Percentiles rank a stretch among this genome's conserved stretches.
Conservation (phyloP, 129 eudicot genomes). For the Pseudognaphalium luteoalbum region DNA sequence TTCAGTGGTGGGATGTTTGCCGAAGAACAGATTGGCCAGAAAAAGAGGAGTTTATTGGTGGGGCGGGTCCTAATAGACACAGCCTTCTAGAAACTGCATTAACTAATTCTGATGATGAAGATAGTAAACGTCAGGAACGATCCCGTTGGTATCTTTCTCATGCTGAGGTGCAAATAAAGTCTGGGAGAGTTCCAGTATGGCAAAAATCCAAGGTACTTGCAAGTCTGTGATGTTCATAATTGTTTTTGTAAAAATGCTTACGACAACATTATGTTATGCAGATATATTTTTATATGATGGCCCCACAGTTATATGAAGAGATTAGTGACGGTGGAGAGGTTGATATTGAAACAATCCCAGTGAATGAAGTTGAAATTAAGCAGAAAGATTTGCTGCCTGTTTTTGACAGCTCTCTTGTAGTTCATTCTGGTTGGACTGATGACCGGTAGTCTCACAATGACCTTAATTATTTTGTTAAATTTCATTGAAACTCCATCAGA, state of each 20-base stretch:
- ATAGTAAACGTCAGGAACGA: conserved; percentile 52
- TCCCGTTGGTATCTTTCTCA: conserved; percentile 74
- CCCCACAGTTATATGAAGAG: conserved; percentile 32
- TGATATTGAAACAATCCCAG: conserved; percentile 68
- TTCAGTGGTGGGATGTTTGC: conserved; percentile 98
- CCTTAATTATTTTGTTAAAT: conserved; percentile 5
- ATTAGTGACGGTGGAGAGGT: conserved; percentile 55
- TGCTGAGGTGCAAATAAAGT: conserved; percentile 90
- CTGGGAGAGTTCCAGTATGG: conserved; percentile 81
- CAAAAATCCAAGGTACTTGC: conserved; percentile 81
- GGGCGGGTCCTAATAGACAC: conserved; percentile 35
- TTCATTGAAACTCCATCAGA: not conserved
- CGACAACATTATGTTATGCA: conserved; percentile 24
- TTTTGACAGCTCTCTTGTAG: conserved; percentile 56
- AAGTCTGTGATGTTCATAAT: conserved; percentile 13
- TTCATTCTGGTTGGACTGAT: conserved; percentile 57
- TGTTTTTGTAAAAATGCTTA: conserved; percentile 18
- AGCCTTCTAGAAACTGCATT: conserved; percentile 30
- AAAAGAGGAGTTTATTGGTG: conserved; percentile 64
- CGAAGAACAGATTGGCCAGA: conserved; percentile 92
- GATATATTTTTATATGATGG: conserved; percentile 70
- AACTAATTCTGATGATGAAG: conserved; percentile 47
- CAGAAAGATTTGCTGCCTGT: conserved; percentile 85
- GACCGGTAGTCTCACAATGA: conserved; percentile 38
- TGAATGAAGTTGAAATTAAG: conserved; percentile 62